Evolutionary conservation across 768 basidiomycete species (phyloP).

Genomic region (Rhodosporidiobolus sp.): DNA sequence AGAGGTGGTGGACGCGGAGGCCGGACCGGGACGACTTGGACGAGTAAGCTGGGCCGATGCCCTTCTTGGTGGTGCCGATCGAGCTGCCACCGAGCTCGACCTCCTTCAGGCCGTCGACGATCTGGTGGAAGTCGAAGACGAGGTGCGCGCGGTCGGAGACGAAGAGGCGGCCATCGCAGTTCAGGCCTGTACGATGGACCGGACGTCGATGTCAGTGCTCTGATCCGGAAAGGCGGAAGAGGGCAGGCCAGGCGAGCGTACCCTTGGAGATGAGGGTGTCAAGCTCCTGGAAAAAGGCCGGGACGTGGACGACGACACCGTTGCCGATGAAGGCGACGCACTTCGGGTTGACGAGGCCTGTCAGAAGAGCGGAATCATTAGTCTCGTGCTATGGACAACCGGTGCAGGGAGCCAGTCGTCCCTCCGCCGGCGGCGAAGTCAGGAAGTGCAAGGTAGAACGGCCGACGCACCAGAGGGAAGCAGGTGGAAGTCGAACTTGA

Average conservation of each 20-base stretch:
- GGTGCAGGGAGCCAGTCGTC: not conserved
- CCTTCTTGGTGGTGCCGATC: slow-evolving; percentile 97
- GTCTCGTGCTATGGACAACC: no score
- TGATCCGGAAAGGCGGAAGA: not conserved
- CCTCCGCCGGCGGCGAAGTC: no score
- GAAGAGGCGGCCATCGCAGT: slow-evolving; percentile 77
- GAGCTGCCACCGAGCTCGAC: slow-evolving; percentile 77
- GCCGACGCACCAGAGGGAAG: slow-evolving; percentile 74
- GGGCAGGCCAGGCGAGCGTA: slow-evolving; percentile 47
- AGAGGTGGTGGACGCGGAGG: slow-evolving; percentile 90
- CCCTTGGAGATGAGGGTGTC: slow-evolving; percentile 81
- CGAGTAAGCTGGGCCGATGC: slow-evolving; percentile 98
- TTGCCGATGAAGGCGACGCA: slow-evolving; percentile 85
- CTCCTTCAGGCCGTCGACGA: slow-evolving; percentile 97
- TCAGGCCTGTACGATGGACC: slow-evolving; percentile 62
- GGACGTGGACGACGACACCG: slow-evolving; percentile 94
- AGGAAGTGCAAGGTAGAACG: not conserved
- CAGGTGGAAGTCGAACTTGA: slow-evolving; percentile 91
- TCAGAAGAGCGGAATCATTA: no score
- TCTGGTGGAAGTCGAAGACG: slow-evolving; percentile 99
- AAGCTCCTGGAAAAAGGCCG: slow-evolving; percentile 89
- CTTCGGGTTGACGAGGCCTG: slow-evolving; percentile 78
- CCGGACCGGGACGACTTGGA: slow-evolving; percentile 95
- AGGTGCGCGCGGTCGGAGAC: slow-evolving; percentile 95
- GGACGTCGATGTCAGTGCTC: no score